Percentiles rank a stretch among this genome's conserved stretches.
Conservation (phyloP, 345 rosid genomes). For the Noccaea bulbosa region DNA sequence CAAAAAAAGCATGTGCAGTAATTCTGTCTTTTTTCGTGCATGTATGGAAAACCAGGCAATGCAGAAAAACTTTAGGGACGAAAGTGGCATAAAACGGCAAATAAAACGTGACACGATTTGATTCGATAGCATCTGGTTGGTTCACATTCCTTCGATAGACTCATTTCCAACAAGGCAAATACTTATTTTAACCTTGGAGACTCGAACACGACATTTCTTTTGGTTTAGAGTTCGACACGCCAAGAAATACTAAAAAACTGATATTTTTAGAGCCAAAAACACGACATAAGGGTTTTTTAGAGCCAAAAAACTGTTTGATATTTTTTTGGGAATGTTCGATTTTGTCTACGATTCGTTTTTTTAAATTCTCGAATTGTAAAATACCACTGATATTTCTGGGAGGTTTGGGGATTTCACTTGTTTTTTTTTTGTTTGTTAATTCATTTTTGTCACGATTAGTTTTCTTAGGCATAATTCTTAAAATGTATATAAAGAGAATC, state of each 20-base stretch:
- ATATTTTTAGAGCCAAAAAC: constrained; percentile 11
- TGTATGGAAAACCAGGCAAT: constrained; percentile 16
- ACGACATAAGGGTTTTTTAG: too few species aligned
- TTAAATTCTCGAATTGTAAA: background rate
- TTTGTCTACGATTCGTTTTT: background rate
- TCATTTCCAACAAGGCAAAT: background rate
- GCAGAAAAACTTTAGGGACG: constrained; percentile 4
- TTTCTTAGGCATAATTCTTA: background rate
- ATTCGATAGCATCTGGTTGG: constrained; percentile 19
- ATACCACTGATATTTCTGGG: background rate
- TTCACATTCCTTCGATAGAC: constrained; percentile 17
- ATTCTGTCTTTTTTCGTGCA: background rate
- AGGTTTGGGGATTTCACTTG: background rate
- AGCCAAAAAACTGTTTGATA: constrained; percentile 1
- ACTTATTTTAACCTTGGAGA: constrained; percentile 1
- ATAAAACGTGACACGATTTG: constrained; percentile 29
- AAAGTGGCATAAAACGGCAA: constrained; percentile 25
- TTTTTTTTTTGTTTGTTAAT: background rate
- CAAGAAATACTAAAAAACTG: background rate
- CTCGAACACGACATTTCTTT: constrained; percentile 29
- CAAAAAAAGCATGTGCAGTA: constrained; percentile 33
- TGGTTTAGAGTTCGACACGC: constrained; percentile 23
- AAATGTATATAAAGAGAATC: background rate
- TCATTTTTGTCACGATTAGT: background rate
- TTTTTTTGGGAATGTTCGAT: background rate